Base-by-base conservation (phyloP, 2,329 filamentous ascomycete species). In the Penicillium thymicola region DNA sequence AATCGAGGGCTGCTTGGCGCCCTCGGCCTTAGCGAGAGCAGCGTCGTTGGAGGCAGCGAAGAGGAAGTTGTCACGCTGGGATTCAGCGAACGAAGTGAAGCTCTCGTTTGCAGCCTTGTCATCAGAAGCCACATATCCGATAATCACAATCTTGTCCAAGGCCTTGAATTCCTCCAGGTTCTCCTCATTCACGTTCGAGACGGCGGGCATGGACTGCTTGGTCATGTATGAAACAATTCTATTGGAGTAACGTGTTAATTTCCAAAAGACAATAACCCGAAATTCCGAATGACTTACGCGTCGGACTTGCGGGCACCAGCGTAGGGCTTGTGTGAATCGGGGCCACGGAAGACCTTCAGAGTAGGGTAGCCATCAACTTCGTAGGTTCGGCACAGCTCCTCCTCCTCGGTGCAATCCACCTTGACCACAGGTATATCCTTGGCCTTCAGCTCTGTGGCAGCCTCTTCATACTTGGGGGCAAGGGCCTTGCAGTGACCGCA, bases 401-500 rank as follows among this genome's bases (percentile, higher is more conserved):
- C 81, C 82, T 99, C 90, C 75, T 89, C 92, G 72, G 93, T 97
- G 84, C 94, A 97, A 82, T 97, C 93, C 48, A 81, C 72, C 67
- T 80, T 80, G 58, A 75, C 77, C 41, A 81, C 60, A 13, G 76
- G 67, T 34, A 81, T 80, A 50, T 79, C 70, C 69, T 80, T 81
- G 59, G 72, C 70, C 65, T 80, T 79, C 53, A 81, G 65, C 50
- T 78, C 73, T 8, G 77, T 76, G 43, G 78, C 78, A 45, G 78
- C 78, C 54, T 75, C 71, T 61, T 81, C 78, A 59, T 81, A 80
- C 62, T 81, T 78, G 27, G 79, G 78, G 34, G 78, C 94, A 65
- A 99, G 90, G 59, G 93, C 93, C 84, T 99, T 97, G 89, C 93
- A 97, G 84, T 97, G 93, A 65, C 92, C 93, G 68, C 90, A 96